Conservation (phyloP, 1,139 yeast genomes). For the Debaryomyces subglobosus region DNA sequence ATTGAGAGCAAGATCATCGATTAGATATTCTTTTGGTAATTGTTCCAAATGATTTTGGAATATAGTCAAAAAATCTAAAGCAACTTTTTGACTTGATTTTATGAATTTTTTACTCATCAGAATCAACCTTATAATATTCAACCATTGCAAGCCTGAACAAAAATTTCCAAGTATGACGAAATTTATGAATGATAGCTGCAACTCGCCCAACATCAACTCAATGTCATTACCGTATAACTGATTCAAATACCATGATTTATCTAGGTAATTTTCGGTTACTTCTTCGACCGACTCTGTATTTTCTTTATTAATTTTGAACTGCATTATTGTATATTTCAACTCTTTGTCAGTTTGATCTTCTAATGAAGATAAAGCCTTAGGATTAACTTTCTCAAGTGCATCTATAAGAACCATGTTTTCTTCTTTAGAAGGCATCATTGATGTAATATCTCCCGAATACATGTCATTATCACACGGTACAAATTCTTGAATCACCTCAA, state of each 20-base stretch:
- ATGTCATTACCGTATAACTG: constrained; percentile 24
- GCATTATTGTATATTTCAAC: constrained; percentile 27
- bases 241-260: constrained; percentile 33
- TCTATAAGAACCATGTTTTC: constrained; percentile 29
- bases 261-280: constrained; percentile 26
- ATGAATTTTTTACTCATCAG: constrained; percentile 27
- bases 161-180: constrained; percentile 32
- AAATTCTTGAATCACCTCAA: constrained; percentile 25
- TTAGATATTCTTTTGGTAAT: constrained; percentile 30
- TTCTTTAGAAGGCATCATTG: constrained; percentile 32
- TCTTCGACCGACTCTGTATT: constrained; percentile 11
- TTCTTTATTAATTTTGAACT: constrained; percentile 19
- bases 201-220: constrained; percentile 27
- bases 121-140: constrained; percentile 23
- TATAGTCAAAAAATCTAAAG: constrained; percentile 17
- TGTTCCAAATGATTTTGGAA: constrained; percentile 22
- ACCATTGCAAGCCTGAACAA: constrained; percentile 37
- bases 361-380: constrained; percentile 10
- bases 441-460: constrained; percentile 19
- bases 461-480: constrained; percentile 15
- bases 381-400: constrained; percentile 17
- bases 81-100: constrained; percentile 15
- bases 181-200: constrained; percentile 28
- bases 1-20: constrained; percentile 18
- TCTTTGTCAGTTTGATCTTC: constrained; percentile 18